phyloP scores from a whole-genome alignment of 805 yeast species.

The Candida dajiaensis region DNA sequence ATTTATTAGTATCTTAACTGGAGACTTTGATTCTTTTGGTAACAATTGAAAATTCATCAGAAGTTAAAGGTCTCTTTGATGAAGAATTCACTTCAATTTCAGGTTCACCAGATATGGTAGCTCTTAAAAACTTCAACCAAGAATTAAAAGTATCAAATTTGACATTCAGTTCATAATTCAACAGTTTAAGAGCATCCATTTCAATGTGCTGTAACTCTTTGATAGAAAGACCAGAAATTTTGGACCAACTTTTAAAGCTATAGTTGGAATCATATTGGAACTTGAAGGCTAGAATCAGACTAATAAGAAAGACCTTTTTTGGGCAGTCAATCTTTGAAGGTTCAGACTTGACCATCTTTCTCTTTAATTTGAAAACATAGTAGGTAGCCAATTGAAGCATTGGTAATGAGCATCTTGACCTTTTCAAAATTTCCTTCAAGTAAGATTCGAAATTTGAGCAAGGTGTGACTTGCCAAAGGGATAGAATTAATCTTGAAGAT shows the following conservation, averaged over 20 bases:
- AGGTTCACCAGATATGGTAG: not conserved
- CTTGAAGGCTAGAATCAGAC: conserved; percentile 67
- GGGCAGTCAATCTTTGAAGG: conserved; percentile 35
- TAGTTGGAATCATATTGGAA: conserved; percentile 69
- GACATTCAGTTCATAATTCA: conserved; percentile 49
- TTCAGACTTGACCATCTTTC: conserved; percentile 12
- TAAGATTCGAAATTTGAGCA: conserved; percentile 15
- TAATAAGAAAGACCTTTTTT: conserved; percentile 59
- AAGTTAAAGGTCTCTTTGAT: not conserved
- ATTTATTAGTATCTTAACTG: not conserved
- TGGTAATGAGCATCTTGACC: conserved; percentile 55
- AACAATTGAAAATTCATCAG: not conserved
- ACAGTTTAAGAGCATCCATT: conserved; percentile 40
- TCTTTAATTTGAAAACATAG: conserved; percentile 48
- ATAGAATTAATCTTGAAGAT: conserved; percentile 11
- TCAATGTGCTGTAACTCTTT: conserved; percentile 50
- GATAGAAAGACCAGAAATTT: conserved; percentile 59
- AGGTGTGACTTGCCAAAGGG: conserved; percentile 16
- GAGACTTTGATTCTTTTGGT: not conserved
- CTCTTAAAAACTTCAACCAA: not conserved
- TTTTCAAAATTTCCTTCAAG: conserved; percentile 36
- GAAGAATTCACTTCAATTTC: not conserved
- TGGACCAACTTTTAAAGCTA: conserved; percentile 65
- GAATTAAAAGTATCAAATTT: not conserved
- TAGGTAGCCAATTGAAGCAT: conserved; percentile 63